A percentile compares a stretch with the other conserved stretches of the same genome.
Evolutionary conservation across 352 stramenopile species (phyloP).

Genomic region (Phytophthora lateralis): DNA sequence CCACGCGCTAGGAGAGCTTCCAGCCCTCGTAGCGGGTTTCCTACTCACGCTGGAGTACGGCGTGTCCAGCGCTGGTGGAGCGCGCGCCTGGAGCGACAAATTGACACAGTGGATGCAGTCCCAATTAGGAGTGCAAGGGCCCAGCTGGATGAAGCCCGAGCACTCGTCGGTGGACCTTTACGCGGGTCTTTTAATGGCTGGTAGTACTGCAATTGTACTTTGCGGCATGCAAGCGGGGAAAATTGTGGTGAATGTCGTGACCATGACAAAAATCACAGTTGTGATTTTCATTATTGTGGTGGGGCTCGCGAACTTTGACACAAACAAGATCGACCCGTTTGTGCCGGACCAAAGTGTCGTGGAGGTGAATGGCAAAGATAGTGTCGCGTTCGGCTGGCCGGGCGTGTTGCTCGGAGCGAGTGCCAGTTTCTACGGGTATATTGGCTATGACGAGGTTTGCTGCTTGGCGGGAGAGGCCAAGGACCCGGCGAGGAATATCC

Average conservation of each 20-base stretch:
- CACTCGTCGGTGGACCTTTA: conserved; percentile 72
- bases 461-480: conserved; percentile 91
- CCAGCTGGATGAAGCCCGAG: conserved; percentile 70
- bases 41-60: conserved; percentile 95
- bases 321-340: conserved; percentile 86
- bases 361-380: conserved; percentile 32
- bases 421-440: conserved; percentile 96
- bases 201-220: conserved; percentile 72
- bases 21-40: conserved; percentile 89
- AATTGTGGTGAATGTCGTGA: conserved; percentile 89
- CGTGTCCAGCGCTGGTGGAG: conserved; percentile 89
- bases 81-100: conserved; percentile 95
- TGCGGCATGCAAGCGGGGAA: conserved; percentile 90
- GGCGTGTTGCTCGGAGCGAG: conserved; percentile 91
- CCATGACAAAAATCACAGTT: conserved; percentile 90
- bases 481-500: conserved; percentile 87
- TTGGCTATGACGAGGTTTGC: conserved; percentile 97
- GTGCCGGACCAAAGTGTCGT: conserved; percentile 49
- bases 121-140: conserved; percentile 51
- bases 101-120: conserved; percentile 80
- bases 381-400: conserved; percentile 64
- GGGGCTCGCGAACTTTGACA: conserved; percentile 84
- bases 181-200: conserved; percentile 78
- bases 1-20: conserved; percentile 92
- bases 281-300: conserved; percentile 93